phyloP scores from a whole-genome alignment of 1,139 yeast genomes.

The Suzukiozyma palmioleophila region DNA sequence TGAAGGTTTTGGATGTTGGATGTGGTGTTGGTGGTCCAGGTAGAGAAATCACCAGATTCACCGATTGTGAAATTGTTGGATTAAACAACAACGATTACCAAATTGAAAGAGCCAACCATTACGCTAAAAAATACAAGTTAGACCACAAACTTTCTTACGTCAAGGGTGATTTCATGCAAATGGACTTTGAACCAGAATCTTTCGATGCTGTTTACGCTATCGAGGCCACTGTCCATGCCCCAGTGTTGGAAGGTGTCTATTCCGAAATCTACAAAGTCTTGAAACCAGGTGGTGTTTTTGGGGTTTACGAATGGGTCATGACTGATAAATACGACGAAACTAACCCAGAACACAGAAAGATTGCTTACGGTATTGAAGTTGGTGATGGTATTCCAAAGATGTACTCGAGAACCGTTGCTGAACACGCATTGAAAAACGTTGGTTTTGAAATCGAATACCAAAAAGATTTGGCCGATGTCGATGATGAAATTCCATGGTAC shows the following conservation, averaged over 20 bases:
- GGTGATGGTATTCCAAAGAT: constrained; percentile 99
- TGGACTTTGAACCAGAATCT: constrained; percentile 87
- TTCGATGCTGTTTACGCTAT: constrained; percentile 98
- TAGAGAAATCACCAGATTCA: constrained; percentile 88
- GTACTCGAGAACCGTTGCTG: constrained; percentile 83
- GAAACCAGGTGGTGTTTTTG: constrained; percentile 96
- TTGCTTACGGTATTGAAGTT: constrained; percentile 94
- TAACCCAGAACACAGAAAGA: constrained; percentile 86
- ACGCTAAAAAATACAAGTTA: constrained; percentile 64
- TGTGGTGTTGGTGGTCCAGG: constrained; percentile 99
- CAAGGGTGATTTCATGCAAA: constrained; percentile 98
- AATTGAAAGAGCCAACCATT: constrained; percentile 84
- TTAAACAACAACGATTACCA: constrained; percentile 97
- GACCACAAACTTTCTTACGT: constrained; percentile 77
- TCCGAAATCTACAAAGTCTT: constrained; percentile 90
- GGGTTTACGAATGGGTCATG: constrained; percentile 99
- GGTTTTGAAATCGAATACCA: constrained; percentile 80
- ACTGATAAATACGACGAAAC: constrained; percentile 87
- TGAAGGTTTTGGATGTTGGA: constrained; percentile 94
- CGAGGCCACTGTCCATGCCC: constrained; percentile 98
- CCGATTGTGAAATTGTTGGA: constrained; percentile 84
- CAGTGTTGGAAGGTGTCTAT: constrained; percentile 93
- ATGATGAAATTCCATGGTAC: constrained; percentile 94
- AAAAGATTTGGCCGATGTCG: constrained; percentile 77
- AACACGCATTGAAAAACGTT: constrained; percentile 76